These are phyloP conservation scores for Monilinia laxa DNA, from an alignment of 2,329 filamentous ascomycete species.

Conservation along the genomic window DNA sequence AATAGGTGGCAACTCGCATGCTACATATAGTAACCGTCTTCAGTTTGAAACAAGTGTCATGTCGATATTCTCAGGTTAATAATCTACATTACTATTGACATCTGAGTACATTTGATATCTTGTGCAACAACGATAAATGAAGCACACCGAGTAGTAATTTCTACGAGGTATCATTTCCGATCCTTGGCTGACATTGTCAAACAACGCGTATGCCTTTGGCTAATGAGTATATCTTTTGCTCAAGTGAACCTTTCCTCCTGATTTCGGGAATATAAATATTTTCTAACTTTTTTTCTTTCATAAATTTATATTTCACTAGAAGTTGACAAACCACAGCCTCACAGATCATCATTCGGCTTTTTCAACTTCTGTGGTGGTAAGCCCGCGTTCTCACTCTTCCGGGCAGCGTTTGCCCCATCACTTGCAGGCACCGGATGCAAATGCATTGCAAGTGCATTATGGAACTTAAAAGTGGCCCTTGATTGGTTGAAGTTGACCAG, in stretches of 20 bases:
- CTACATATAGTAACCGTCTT: background rate
- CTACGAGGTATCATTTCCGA: conserved; percentile 5
- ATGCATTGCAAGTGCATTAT: conserved; percentile 18
- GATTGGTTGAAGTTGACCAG: conserved; percentile 21
- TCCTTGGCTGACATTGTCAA: conserved; percentile 5
- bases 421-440: conserved; percentile 21
- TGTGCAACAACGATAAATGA: conserved; percentile 9
- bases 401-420: conserved; percentile 16
- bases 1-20: background rate
- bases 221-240: background rate
- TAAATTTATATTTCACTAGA: background rate
- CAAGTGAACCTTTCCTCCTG: background rate
- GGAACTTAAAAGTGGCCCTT: background rate
- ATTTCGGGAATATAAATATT: background rate
- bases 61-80: background rate
- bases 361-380: conserved; percentile 16
- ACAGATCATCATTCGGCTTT: conserved; percentile 2
- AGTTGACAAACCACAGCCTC: conserved; percentile 7
- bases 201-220: background rate
- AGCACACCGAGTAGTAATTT: conserved; percentile 12
- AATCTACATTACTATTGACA: background rate
- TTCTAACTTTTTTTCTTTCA: background rate
- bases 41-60: background rate
- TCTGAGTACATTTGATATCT: background rate
- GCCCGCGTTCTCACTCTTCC: conserved; percentile 12